Percentiles rank a stretch among this genome's conserved stretches.
These are phyloP conservation scores for Trebouxia sp. DNA, from an alignment of 139 green algal species.

Conservation along the genomic window DNA sequence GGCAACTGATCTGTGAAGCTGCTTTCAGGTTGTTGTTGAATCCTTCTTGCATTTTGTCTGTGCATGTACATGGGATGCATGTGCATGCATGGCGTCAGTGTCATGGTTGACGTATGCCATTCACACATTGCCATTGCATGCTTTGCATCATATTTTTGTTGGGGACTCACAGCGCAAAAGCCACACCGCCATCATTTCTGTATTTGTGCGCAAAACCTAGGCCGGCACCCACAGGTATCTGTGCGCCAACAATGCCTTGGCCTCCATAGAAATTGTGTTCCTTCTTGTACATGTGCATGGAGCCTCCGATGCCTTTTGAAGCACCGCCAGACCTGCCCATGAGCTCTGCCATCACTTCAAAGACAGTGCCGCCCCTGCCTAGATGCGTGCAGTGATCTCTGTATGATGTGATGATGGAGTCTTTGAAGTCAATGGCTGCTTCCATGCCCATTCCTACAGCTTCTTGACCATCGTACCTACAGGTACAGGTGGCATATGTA, in stretches of 20 bases:
- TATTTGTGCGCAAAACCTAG: conserved; percentile 95
- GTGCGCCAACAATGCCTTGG: conserved; percentile 96
- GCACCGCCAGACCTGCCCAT: conserved; percentile 81
- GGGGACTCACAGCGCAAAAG: conserved; percentile 74
- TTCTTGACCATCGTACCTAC: conserved; percentile 89
- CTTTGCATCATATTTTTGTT: conserved; percentile 33
- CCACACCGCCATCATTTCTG: conserved; percentile 76
- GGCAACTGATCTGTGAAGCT: no score
- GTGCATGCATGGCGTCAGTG: no score
- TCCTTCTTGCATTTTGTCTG: no score
- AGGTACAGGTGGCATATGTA: neutral
- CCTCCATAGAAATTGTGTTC: conserved; percentile 96
- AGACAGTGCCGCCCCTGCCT: conserved; percentile 82
- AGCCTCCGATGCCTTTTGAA: conserved; percentile 87
- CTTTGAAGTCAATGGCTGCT: conserved; percentile 75
- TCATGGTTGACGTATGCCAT: no score
- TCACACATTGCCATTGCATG: neutral
- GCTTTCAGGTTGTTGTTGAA: no score
- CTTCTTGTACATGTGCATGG: conserved; percentile 94
- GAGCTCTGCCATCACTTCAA: conserved; percentile 89
- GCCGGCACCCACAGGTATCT: conserved; percentile 90
- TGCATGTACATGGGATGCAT: no score
- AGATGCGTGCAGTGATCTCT: conserved; percentile 97
- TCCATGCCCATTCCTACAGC: conserved; percentile 95
- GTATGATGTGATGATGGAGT: conserved; percentile 98